These are phyloP conservation scores for Lipomyces lipofer DNA, from an alignment of 805 yeast species.

Conservation along the genomic window DNA sequence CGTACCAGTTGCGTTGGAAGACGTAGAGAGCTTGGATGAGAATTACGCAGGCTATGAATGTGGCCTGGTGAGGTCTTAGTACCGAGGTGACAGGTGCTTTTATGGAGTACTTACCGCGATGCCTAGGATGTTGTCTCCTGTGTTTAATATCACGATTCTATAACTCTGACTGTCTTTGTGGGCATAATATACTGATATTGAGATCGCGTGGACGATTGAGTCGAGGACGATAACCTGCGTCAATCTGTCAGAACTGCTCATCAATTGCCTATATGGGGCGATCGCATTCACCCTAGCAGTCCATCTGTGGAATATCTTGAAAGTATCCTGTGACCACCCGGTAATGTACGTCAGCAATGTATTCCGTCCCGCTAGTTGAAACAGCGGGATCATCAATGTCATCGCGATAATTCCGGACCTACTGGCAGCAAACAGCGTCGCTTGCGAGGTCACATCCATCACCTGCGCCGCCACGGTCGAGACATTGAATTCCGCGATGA, in stretches of 20 bases:
- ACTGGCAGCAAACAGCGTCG: neutral
- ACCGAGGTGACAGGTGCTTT: too few species aligned
- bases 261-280: neutral
- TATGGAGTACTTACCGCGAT: conserved; percentile 40
- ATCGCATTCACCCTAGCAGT: conserved; percentile 52
- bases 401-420: conserved; percentile 35
- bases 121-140: conserved; percentile 37
- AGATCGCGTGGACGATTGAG: conserved; percentile 57
- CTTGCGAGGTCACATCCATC: conserved; percentile 1
- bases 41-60: conserved; percentile 44
- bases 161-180: neutral
- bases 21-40: conserved; percentile 51
- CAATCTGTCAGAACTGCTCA: neutral
- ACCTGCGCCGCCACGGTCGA: conserved; percentile 3
- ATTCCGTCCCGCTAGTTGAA: conserved; percentile 71
- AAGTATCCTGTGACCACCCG: conserved; percentile 63
- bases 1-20: conserved; percentile 59
- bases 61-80: conserved; percentile 47
- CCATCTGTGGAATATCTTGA: conserved; percentile 67
- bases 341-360: conserved; percentile 64
- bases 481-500: conserved; percentile 30
- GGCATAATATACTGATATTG: conserved; percentile 47
- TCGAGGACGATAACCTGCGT: conserved; percentile 37
- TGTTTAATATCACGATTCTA: too few species aligned
- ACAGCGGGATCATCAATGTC: conserved; percentile 51